phyloP scores from a whole-genome alignment of 2,329 filamentous ascomycete genomes.

The Cercospora brassicicola region DNA sequence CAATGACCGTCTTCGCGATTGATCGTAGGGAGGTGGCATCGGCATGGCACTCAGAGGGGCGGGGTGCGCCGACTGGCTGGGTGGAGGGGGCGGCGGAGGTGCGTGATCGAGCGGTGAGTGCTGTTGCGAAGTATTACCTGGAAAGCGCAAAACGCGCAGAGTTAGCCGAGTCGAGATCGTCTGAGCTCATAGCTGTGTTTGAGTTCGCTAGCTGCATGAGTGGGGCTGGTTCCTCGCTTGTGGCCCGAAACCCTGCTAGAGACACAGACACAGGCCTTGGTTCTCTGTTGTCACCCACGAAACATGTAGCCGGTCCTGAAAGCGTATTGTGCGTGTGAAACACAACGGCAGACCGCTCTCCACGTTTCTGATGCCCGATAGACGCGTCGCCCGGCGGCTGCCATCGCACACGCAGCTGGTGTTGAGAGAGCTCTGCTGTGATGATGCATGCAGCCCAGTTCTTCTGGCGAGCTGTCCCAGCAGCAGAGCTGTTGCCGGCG shows the following conservation, averaged over 20 bases:
- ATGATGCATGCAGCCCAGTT: not conserved
- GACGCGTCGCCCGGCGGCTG: not conserved
- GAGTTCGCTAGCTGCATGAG: slow-evolving; percentile 1
- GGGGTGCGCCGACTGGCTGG: slow-evolving; percentile 27
- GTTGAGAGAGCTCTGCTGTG: not conserved
- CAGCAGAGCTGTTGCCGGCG: slow-evolving; percentile 6
- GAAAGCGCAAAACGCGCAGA: slow-evolving; percentile 3
- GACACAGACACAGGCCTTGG: not conserved
- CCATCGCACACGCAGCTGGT: not conserved
- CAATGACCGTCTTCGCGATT: slow-evolving; percentile 46
- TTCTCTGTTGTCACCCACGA: not conserved
- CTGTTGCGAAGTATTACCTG: slow-evolving; percentile 11
- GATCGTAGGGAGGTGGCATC: slow-evolving; percentile 47
- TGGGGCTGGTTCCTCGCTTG: slow-evolving; percentile 3
- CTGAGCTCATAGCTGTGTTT: slow-evolving; percentile 6
- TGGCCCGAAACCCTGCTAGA: slow-evolving; percentile 2
- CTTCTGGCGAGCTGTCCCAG: slow-evolving; percentile 8
- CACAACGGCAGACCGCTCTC: not conserved
- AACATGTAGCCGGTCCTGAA: not conserved
- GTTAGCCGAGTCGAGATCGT: slow-evolving; percentile 12
- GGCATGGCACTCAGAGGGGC: slow-evolving; percentile 35
- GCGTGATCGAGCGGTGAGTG: slow-evolving; percentile 18
- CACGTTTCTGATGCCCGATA: not conserved
- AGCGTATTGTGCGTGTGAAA: slow-evolving; percentile 7
- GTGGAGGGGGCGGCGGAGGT: slow-evolving; percentile 22